Evolutionary conservation across 371 early-diverging fungal species (phyloP), one percentile per base, ranked within the genome.

Genomic region (Smittium mucronatum): DNA sequence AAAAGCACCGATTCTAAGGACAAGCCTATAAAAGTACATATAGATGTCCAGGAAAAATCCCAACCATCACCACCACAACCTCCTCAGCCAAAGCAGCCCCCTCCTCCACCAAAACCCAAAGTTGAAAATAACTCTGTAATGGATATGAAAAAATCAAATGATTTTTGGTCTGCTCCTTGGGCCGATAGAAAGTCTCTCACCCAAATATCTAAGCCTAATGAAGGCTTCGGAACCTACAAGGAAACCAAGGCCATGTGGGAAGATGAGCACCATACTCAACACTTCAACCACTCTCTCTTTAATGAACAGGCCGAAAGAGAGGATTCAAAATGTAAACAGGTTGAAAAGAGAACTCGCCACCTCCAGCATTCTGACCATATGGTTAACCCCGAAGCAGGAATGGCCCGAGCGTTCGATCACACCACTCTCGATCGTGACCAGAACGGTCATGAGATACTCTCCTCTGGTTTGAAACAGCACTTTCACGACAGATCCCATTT

Each of bases 181-280:
- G 77, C 72, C 0, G 75, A 74, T 64, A 76, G 69, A 64, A 75
- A 74, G 67, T 60, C 71, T 71, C 74, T 76, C 0, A 71, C 76
- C 57, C 71, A 70, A 2, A 68, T 77, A 31, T 69, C 73, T 70
- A 75, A 75, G 74, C 79, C 79, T 47, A 75, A 74, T 73, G 80
- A 77, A 69, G 80, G 80, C n/a, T 76, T 76, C 72, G 80, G 80
- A 1, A 79, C 80, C 26, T 79, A 77, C 75, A 77, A 79, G 75
- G 80, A 79, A 71, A 76, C 76, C 63, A 75, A 76, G 74, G 80
- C 76, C 0, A 76, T 74, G 76, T 79, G 80, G 80, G 80, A 79
- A 68, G 80, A 79, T 71, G 80, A 79, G 74, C 69, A 75, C 70
- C 76, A 78, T 70, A 79, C 76, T 29, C 74, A 79, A 69, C 75